phyloP scores from a whole-genome alignment of 2,329 filamentous ascomycete species.

The Dactylellina haptotyla region DNA sequence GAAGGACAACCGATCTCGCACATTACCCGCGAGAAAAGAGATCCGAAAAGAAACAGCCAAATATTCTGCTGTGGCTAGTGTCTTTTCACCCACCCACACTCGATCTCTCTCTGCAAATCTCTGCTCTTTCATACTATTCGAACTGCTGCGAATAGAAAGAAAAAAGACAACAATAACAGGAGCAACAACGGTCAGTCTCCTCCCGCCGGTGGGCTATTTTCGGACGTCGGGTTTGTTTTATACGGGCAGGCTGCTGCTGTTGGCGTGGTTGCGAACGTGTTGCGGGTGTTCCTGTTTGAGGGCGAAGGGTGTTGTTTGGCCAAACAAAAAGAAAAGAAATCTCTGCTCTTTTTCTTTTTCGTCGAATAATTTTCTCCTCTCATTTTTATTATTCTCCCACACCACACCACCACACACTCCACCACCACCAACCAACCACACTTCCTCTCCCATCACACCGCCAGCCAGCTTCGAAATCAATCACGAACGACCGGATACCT shows the following conservation, averaged over 20 bases:
- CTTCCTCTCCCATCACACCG: slow-evolving; percentile 4
- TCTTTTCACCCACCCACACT: too few relatives aligned
- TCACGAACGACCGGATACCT: background rate
- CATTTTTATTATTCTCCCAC: slow-evolving; percentile 36
- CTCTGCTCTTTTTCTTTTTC: slow-evolving; percentile 11
- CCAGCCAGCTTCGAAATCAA: background rate
- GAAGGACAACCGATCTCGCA: too few relatives aligned
- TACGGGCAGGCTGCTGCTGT: too few relatives aligned
- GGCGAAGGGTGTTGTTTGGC: slow-evolving; percentile 1
- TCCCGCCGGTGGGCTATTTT: too few relatives aligned
- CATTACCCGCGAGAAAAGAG: too few relatives aligned
- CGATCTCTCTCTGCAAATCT: background rate
- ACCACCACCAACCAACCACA: slow-evolving; percentile 9
- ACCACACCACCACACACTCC: slow-evolving; percentile 19
- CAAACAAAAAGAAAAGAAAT: slow-evolving; percentile 29
- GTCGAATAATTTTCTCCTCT: slow-evolving; percentile 33
- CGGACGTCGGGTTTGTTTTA: background rate
- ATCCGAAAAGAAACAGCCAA: background rate
- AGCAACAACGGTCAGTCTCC: background rate
- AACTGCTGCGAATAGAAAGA: background rate
- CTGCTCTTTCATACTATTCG: background rate
- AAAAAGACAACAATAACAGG: background rate
- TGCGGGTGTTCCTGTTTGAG: slow-evolving; percentile 6
- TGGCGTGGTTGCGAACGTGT: slow-evolving; percentile 15
- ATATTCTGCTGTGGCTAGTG: too few relatives aligned